Base-by-base conservation (phyloP, 2,329 filamentous ascomycete species). In the Emmonsia crescens region DNA sequence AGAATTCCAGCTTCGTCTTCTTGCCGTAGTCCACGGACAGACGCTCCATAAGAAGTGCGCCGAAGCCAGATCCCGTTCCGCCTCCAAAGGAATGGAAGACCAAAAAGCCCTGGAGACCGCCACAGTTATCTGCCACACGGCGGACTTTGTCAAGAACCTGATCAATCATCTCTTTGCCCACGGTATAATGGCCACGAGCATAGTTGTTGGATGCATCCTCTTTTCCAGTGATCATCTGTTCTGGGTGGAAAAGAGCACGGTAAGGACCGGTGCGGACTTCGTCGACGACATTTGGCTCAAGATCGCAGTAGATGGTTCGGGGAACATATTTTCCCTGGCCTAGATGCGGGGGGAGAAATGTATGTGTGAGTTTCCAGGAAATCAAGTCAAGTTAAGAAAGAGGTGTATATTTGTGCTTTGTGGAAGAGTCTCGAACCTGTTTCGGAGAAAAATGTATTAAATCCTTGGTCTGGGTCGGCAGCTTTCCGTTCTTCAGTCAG, bases 121-220 rank as follows among this genome's bases (percentile, higher is more conserved):
- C 88, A 80, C 94, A 99, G 86, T 94, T 95, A 79, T 99, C 92
- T 79, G 94, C 93, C 71, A 97, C 92, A 71, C 90, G 91, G 78
- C 94, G 91, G 69, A 99, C 89, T 85, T 96, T 96, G 85, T 99
- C 94, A 70, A 97, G 83, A 66, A 97, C 94, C 77, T 92, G 88
- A 78, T 99, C 94, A 72, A 97, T 96, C 79, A 99, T 86, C 84
- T 99, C 94, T 86, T 97, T 97, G 77, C 94, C 94, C 72, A 97
- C 92, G 67, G 94, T 99, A 85, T 99, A 99, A 84, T 99, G 94
- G 70, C 94, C 94, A 85, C 94, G 93, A 72, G 94, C 94, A 76
- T 97, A 97, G 88, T 99, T 99, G 89, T 99, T 99, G 71, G 93
- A 96, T 70, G 94, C 94, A 87, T 97, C 94, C 85, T 97, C 94